Percentiles rank a stretch among this genome's conserved stretches.
Evolutionary conservation across 352 stramenopile species (phyloP).

Genomic region (Phytophthora lateralis): DNA sequence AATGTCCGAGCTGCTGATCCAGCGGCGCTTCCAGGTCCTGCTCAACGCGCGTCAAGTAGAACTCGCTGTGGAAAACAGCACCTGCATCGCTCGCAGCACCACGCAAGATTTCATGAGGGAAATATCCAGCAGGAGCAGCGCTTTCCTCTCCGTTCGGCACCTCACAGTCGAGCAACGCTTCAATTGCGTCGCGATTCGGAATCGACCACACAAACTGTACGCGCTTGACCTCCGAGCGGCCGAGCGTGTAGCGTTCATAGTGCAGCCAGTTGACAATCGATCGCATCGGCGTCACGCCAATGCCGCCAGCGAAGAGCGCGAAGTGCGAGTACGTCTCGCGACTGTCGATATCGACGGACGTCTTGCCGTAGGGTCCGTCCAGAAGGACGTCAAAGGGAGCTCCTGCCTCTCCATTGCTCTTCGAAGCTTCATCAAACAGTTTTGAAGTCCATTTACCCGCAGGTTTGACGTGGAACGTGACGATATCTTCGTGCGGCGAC

Average conservation of each 20-base stretch:
- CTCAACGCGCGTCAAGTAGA: conserved; percentile 38
- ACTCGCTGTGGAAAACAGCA: conserved; percentile 26
- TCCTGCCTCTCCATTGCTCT: background rate
- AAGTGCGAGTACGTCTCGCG: conserved; percentile 47
- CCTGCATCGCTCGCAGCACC: background rate
- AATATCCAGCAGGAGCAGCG: conserved; percentile 1
- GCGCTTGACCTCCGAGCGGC: conserved; percentile 27
- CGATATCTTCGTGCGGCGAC: conserved; percentile 52
- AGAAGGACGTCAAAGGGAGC: conserved; percentile 37
- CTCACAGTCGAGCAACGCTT: conserved; percentile 17
- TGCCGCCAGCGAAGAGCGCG: conserved; percentile 45
- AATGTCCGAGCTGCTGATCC: conserved; percentile 27
- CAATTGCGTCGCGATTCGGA: conserved; percentile 34
- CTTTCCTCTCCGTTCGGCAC: conserved; percentile 2
- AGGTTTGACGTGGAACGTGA: conserved; percentile 57
- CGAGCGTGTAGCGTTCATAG: conserved; percentile 27
- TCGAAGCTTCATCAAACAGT: conserved; percentile 20
- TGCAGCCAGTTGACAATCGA: conserved; percentile 30
- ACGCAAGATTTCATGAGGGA: conserved; percentile 5
- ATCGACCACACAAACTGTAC: conserved; percentile 50
- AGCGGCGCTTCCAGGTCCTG: conserved; percentile 27
- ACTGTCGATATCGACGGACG: conserved; percentile 43
- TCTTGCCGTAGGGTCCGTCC: conserved; percentile 34
- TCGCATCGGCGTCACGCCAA: conserved; percentile 53
- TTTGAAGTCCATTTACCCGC: conserved; percentile 58